Conservation (phyloP, 2,329 filamentous ascomycete genomes). For the Beauveria rudraprayagi region DNA sequence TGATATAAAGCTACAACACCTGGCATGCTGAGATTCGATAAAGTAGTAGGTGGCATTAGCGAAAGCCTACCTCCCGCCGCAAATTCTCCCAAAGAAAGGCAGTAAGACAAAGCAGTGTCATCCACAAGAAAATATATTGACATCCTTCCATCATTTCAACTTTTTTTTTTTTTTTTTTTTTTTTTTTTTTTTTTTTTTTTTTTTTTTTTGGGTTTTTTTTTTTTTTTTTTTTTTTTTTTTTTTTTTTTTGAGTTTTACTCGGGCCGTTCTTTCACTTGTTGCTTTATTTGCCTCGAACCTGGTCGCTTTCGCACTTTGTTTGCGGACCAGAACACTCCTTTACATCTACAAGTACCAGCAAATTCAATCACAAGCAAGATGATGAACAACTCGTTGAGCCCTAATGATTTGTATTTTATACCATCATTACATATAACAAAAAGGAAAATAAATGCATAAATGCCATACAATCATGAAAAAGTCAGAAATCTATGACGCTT, state of each 20-base stretch:
- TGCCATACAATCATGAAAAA: constrained; percentile 11
- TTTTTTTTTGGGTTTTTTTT: too few relatives aligned
- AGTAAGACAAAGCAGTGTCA: too few relatives aligned
- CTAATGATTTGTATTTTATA: constrained; percentile 12
- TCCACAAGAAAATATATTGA: too few relatives aligned
- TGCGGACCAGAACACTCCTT: background rate
- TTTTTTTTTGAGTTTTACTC: too few relatives aligned
- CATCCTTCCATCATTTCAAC: too few relatives aligned
- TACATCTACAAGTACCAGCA: background rate
- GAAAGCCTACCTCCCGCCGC: too few relatives aligned
- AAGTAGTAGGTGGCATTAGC: too few relatives aligned
- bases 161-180: too few relatives aligned
- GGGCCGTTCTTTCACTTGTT: background rate
- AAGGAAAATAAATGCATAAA: constrained; percentile 9
- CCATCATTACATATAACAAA: constrained; percentile 12
- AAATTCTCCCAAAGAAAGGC: too few relatives aligned
- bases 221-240: too few relatives aligned
- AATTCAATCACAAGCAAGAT: background rate
- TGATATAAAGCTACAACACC: background rate
- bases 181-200: too few relatives aligned
- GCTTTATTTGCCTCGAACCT: background rate
- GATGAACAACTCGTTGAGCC: constrained; percentile 1
- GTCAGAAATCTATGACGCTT: constrained; percentile 12
- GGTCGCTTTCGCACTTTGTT: too few relatives aligned
- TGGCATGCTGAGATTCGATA: background rate